phyloP scores from a whole-genome alignment of 2,329 filamentous ascomycete species.

The Fusarium citri region DNA sequence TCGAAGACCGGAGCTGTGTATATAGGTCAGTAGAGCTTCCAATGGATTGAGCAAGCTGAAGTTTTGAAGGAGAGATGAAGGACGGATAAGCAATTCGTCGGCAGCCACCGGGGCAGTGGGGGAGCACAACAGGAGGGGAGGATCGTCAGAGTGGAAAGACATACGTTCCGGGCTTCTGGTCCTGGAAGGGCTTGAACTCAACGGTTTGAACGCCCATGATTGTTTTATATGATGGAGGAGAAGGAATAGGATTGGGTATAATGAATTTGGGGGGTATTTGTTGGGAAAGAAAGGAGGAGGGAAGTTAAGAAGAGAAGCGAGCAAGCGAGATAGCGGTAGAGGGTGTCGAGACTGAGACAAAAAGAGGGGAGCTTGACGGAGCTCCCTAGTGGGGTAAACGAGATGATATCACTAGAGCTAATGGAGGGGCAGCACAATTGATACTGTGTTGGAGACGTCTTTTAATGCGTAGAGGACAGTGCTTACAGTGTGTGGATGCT shows the following conservation, averaged over 20 bases:
- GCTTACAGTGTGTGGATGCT: not conserved
- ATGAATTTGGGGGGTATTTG: constrained; percentile 14
- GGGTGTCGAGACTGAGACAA: constrained; percentile 30
- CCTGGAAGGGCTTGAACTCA: constrained; percentile 84
- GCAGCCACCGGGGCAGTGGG: constrained; percentile 19
- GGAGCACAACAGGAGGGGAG: constrained; percentile 13
- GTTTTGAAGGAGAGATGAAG: not conserved
- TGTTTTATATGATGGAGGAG: constrained; percentile 10
- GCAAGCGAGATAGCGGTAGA: constrained; percentile 20
- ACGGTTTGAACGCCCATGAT: constrained; percentile 82
- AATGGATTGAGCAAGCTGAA: not conserved
- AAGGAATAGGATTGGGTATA: constrained; percentile 3
- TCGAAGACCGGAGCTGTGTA: constrained; percentile 87
- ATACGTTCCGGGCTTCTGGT: constrained; percentile 99
- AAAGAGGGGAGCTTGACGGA: constrained; percentile 47
- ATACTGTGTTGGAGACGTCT: constrained; percentile 31
- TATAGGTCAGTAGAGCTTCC: constrained; percentile 22
- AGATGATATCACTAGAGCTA: constrained; percentile 47
- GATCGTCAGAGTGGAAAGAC: constrained; percentile 56
- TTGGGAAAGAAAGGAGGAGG: constrained; percentile 29
- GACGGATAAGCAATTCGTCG: not conserved
- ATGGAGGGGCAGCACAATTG: constrained; percentile 43
- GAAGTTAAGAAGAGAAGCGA: constrained; percentile 18
- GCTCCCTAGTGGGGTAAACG: constrained; percentile 44
- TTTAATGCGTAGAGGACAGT: constrained; percentile 10